These are phyloP conservation scores for Schizophyllum commune DNA, from an alignment of 1,284 basidiomycete genomes.

Conservation along the genomic window DNA sequence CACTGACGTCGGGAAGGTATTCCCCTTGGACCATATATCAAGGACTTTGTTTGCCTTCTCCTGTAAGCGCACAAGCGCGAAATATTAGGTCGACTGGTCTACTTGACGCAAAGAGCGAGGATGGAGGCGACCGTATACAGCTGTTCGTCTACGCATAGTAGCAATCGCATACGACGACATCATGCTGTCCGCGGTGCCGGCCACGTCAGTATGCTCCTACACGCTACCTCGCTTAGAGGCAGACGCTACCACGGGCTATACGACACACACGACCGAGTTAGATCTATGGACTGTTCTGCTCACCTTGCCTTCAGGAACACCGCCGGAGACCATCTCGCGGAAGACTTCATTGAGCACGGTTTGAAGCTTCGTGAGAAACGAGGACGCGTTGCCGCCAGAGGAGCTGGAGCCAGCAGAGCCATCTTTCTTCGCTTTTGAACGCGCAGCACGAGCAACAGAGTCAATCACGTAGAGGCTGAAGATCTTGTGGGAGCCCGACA, in stretches of 20 bases:
- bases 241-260: not conserved
- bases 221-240: not conserved
- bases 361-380: conserved; percentile 81
- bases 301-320: conserved; percentile 73
- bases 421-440: conserved; percentile 58
- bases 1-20: conserved; percentile 73
- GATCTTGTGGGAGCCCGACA: conserved; percentile 62
- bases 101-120: conserved; percentile 6
- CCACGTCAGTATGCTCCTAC: not conserved
- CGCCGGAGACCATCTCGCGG: conserved; percentile 65
- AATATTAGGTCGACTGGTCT: conserved; percentile 11
- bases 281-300: conserved; percentile 29
- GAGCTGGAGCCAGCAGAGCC: conserved; percentile 43
- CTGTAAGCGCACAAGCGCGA: conserved; percentile 33
- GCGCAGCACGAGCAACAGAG: conserved; percentile 79
- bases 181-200: not conserved
- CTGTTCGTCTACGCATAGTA: conserved; percentile 9
- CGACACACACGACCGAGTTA: not conserved
- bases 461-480: conserved; percentile 88
- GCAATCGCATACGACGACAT: conserved; percentile 14
- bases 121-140: not conserved
- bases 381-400: conserved; percentile 64
- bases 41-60: conserved; percentile 92
- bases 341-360: conserved; percentile 80
- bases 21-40: conserved; percentile 89